Conservation (phyloP, 805 yeast genomes). For the Candida manassasensis region DNA sequence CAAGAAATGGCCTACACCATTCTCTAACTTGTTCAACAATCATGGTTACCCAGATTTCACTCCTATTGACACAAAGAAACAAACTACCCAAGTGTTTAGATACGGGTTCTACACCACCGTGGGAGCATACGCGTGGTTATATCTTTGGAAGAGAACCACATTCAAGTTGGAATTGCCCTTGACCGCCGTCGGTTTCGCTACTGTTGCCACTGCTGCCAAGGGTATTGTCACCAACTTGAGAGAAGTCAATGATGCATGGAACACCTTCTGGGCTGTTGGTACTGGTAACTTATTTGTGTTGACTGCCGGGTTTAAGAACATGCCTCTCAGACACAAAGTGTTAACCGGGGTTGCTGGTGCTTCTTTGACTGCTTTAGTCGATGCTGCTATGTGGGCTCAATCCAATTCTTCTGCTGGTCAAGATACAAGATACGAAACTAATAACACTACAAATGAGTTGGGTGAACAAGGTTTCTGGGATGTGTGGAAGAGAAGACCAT, state of each 20-base stretch:
- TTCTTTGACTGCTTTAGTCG: constrained; percentile 30
- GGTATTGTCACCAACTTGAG: constrained; percentile 54
- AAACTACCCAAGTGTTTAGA: constrained; percentile 44
- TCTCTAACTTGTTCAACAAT: constrained; percentile 34
- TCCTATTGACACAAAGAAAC: constrained; percentile 53
- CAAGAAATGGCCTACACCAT: constrained; percentile 38
- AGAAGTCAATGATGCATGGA: constrained; percentile 58
- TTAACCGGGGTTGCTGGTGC: constrained; percentile 40
- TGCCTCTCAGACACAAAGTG: constrained; percentile 39
- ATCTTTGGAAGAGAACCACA: constrained; percentile 40
- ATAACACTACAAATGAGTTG: constrained; percentile 34
- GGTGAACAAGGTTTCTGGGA: constrained; percentile 66
- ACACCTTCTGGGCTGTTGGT: constrained; percentile 61
- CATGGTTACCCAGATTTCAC: constrained; percentile 43
- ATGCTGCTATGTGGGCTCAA: constrained; percentile 39
- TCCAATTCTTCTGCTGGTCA: constrained; percentile 34
- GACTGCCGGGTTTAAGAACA: constrained; percentile 38
- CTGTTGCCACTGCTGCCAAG: constrained; percentile 47
- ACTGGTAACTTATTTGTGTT: constrained; percentile 44
- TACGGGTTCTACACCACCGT: constrained; percentile 44
- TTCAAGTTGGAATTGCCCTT: constrained; percentile 37
- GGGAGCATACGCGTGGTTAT: constrained; percentile 46
- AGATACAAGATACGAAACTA: constrained; percentile 35
- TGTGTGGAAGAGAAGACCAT: constrained; percentile 72
- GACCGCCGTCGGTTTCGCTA: constrained; percentile 40